These are phyloP conservation scores for Malbranchea zuffiana DNA, from an alignment of 2,329 filamentous ascomycete genomes.

Conservation along the genomic window DNA sequence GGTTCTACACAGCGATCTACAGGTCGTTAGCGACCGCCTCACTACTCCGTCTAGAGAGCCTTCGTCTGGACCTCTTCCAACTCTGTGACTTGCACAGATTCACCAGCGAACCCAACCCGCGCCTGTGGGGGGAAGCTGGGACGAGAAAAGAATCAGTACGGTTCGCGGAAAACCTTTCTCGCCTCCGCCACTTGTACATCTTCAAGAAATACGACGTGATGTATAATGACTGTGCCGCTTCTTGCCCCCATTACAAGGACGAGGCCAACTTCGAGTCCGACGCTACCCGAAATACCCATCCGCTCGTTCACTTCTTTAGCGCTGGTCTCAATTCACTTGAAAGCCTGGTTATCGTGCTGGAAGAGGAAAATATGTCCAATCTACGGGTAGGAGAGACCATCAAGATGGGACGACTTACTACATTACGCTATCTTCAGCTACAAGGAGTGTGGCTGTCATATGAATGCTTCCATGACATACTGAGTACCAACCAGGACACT, in stretches of 20 bases:
- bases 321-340: background rate
- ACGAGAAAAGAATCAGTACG: background rate
- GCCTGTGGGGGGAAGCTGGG: background rate
- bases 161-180: background rate
- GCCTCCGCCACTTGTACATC: background rate
- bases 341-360: background rate
- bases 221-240: background rate
- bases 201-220: background rate
- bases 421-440: background rate
- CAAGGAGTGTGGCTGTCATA: too few relatives aligned
- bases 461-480: too few relatives aligned
- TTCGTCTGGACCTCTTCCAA: background rate
- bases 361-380: background rate
- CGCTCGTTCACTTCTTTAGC: background rate
- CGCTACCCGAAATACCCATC: background rate
- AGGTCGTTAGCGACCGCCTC: background rate
- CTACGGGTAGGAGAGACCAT: background rate
- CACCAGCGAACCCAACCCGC: background rate
- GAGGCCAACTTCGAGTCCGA: background rate
- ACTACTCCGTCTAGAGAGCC: background rate
- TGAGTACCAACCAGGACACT: too few relatives aligned
- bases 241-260: background rate
- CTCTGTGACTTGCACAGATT: background rate
- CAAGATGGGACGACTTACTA: background rate
- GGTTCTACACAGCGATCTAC: background rate